Conservation (phyloP, 768 basidiomycete genomes). For the Lactarius sanguifluus region DNA sequence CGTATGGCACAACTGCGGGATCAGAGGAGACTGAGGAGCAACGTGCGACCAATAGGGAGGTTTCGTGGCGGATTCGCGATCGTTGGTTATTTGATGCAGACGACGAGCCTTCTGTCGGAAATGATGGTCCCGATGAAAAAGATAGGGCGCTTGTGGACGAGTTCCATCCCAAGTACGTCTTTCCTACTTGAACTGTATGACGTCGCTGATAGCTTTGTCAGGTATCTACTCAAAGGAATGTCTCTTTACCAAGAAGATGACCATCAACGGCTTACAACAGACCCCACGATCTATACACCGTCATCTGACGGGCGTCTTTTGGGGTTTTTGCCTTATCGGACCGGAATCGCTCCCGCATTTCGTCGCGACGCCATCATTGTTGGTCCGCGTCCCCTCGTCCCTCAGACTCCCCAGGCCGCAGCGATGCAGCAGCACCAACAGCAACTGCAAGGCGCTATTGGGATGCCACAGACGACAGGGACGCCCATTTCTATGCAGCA, state of each 20-base stretch:
- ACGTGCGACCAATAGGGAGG: conserved; percentile 42
- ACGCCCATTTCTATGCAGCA: conserved; percentile 60
- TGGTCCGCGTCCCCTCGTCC: conserved; percentile 24
- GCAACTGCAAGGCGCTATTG: conserved; percentile 23
- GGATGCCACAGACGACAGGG: conserved; percentile 39
- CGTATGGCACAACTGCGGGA: conserved; percentile 31
- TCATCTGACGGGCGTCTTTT: conserved; percentile 25
- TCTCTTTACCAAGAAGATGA: conserved; percentile 29
- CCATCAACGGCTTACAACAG: conserved; percentile 26
- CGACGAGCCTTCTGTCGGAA: conserved; percentile 54
- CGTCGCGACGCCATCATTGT: conserved; percentile 27
- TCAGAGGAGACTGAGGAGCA: conserved; percentile 28
- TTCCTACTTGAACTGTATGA: not conserved
- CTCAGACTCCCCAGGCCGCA: conserved; percentile 26
- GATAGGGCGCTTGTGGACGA: conserved; percentile 72
- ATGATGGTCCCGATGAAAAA: conserved; percentile 65
- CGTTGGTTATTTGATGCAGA: conserved; percentile 72
- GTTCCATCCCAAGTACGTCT: conserved; percentile 51
- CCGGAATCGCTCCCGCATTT: conserved; percentile 25
- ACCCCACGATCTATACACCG: conserved; percentile 26
- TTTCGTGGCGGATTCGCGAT: conserved; percentile 47
- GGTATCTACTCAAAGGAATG: conserved; percentile 45
- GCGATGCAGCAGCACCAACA: conserved; percentile 24
- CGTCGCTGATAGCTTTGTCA: conserved; percentile 31
- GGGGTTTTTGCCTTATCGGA: conserved; percentile 22